These are phyloP conservation scores for Tuber calosporum DNA, from an alignment of 495 filamentous ascomycete genomes.

Conservation along the genomic window DNA sequence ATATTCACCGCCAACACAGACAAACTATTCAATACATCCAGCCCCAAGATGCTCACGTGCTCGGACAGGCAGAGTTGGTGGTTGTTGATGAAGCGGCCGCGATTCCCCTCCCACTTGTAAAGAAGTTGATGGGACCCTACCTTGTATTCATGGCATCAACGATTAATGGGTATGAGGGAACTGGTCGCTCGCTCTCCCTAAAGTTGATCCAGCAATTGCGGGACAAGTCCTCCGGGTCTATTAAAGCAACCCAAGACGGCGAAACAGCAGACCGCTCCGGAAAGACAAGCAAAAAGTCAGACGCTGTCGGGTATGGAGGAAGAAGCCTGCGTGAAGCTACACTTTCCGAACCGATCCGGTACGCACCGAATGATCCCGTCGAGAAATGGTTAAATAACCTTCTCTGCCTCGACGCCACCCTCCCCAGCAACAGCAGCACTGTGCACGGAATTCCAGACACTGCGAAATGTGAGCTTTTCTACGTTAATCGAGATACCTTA, in stretches of 20 bases:
- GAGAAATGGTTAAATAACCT: slow-evolving; percentile 96
- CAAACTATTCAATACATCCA: slow-evolving; percentile 99
- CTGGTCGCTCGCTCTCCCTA: slow-evolving; percentile 84
- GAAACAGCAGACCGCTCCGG: slow-evolving; percentile 68
- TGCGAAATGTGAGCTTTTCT: slow-evolving; percentile 77
- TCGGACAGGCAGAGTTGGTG: slow-evolving; percentile 91
- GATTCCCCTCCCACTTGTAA: slow-evolving; percentile 85
- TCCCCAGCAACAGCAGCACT: slow-evolving; percentile 66
- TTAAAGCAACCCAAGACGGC: slow-evolving; percentile 52
- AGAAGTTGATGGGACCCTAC: slow-evolving; percentile 95
- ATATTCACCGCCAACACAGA: slow-evolving; percentile 87
- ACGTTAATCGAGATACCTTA: slow-evolving; percentile 92
- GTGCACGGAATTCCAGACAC: slow-evolving; percentile 82
- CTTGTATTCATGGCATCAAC: slow-evolving; percentile 99
- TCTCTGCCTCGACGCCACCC: slow-evolving; percentile 83
- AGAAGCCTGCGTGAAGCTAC: slow-evolving; percentile 89
- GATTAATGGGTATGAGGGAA: slow-evolving; percentile 98
- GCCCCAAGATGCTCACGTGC: slow-evolving; percentile 86
- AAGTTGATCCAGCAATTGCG: slow-evolving; percentile 97
- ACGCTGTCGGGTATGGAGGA: slow-evolving; percentile 55
- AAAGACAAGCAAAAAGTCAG: slow-evolving; percentile 57
- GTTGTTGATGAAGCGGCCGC: slow-evolving; percentile 98
- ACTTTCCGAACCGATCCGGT: slow-evolving; percentile 86
- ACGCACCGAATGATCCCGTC: slow-evolving; percentile 80
- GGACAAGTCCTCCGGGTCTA: slow-evolving; percentile 68